phyloP scores from a whole-genome alignment of 75 land plant genomes.

The Chamaecyparis obtusa region DNA sequence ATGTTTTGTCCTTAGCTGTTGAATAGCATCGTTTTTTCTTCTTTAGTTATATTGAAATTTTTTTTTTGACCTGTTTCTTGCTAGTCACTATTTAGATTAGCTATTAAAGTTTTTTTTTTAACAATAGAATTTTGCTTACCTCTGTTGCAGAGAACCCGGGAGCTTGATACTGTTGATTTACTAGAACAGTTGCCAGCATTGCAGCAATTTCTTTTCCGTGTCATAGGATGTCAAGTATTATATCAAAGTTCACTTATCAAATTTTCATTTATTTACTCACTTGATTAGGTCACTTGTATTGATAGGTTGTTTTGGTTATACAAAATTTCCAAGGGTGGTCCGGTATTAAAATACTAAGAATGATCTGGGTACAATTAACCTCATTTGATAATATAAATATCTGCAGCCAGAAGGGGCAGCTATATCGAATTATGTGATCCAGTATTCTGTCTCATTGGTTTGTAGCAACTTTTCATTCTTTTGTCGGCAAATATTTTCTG shows the following conservation, averaged over 20 bases:
- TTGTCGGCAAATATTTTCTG: not conserved
- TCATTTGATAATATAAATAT: not conserved
- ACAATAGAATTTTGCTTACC: not conserved
- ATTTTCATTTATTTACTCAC: not conserved
- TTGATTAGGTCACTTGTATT: not conserved
- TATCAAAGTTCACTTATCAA: not conserved
- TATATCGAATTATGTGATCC: constrained; percentile 52
- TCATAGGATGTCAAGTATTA: constrained; percentile 85
- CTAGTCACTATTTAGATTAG: not conserved
- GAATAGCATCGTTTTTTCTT: not conserved
- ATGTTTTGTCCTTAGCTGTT: not conserved
- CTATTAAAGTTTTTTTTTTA: not conserved
- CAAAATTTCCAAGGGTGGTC: not conserved
- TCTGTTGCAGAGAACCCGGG: constrained; percentile 63
- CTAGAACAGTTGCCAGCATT: constrained; percentile 88
- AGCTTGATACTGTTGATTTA: constrained; percentile 76
- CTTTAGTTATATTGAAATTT: not conserved
- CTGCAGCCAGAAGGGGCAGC: constrained; percentile 93
- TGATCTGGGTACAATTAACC: not conserved
- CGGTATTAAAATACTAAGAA: not conserved
- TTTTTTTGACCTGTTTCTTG: not conserved
- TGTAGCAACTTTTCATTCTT: constrained; percentile 15
- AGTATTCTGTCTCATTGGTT: constrained; percentile 80
- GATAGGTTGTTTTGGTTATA: not conserved
- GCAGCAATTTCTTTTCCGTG: constrained; percentile 77